Conservation (phyloP, 2,329 filamentous ascomycete species). For the Paracorniculantispora psalliotae region DNA sequence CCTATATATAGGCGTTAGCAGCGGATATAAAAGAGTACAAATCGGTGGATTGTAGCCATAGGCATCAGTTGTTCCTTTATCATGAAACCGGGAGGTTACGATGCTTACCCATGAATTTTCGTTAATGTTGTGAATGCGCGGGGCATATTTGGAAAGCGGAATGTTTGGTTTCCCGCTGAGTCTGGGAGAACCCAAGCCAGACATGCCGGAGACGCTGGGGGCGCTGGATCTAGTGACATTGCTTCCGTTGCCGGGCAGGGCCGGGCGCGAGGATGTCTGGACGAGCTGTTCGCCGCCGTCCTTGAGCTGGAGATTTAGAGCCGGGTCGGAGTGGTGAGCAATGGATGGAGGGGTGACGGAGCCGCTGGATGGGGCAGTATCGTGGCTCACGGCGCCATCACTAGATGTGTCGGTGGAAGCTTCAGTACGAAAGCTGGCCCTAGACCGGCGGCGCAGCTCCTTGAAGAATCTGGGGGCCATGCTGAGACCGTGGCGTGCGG, state of each 20-base stretch:
- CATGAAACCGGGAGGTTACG: background rate
- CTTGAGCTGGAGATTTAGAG: conserved; percentile 57
- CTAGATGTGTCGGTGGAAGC: conserved; percentile 58
- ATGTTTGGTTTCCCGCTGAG: conserved; percentile 50
- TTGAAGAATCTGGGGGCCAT: conserved; percentile 64
- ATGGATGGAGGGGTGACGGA: conserved; percentile 73
- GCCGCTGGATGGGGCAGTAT: conserved; percentile 60
- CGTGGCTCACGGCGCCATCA: conserved; percentile 52
- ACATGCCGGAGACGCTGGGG: conserved; percentile 57
- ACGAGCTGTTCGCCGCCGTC: conserved; percentile 27
- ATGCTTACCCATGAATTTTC: conserved; percentile 78
- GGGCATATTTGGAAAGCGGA: conserved; percentile 73
- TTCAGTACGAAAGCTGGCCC: conserved; percentile 64
- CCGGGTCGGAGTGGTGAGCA: conserved; percentile 59
- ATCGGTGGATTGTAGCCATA: background rate
- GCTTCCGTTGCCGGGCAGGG: conserved; percentile 28
- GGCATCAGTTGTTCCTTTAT: background rate
- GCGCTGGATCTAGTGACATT: conserved; percentile 47
- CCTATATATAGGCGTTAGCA: conserved; percentile 44
- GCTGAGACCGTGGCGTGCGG: conserved; percentile 14
- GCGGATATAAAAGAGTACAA: background rate
- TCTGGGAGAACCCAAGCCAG: conserved; percentile 53
- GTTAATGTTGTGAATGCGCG: conserved; percentile 70
- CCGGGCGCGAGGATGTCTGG: conserved; percentile 30
- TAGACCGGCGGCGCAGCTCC: conserved; percentile 71